Evolutionary conservation across 2,329 filamentous ascomycete genomes (phyloP).

Genomic region (Calonectria naviculata): DNA sequence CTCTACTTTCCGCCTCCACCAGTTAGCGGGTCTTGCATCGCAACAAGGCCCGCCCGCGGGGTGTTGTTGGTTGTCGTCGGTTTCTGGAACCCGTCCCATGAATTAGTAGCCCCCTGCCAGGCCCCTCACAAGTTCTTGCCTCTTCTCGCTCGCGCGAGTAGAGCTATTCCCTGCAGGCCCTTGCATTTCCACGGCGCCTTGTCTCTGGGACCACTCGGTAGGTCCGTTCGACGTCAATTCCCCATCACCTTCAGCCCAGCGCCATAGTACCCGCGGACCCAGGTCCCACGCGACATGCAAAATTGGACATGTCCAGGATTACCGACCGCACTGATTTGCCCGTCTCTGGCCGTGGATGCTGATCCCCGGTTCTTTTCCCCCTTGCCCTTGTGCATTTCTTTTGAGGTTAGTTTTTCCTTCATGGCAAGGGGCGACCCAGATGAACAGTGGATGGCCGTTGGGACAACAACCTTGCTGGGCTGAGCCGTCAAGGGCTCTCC

Average conservation of each 20-base stretch:
- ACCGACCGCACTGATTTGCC: not conserved
- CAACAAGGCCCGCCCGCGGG: not conserved
- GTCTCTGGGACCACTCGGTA: not conserved
- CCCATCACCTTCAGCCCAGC: not conserved
- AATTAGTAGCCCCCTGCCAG: not conserved
- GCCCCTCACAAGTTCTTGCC: not conserved
- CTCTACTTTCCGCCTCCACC: not conserved
- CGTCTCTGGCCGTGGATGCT: not conserved
- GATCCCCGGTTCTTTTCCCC: not conserved
- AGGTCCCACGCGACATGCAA: constrained; percentile 24
- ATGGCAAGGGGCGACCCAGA: not conserved
- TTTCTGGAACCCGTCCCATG: not conserved
- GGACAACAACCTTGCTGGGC: not conserved
- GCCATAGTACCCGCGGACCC: not conserved
- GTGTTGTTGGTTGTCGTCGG: not conserved
- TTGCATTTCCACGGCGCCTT: not conserved
- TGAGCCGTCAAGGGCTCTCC: not conserved
- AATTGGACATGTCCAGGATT: constrained; percentile 36
- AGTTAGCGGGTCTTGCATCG: not conserved
- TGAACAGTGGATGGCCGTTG: not conserved
- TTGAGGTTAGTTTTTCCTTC: constrained; percentile 7
- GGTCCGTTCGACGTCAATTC: not conserved
- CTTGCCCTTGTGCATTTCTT: not conserved
- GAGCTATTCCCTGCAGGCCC: not conserved
- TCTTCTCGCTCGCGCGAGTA: not conserved